These are phyloP conservation scores for Ceratobasidium sp. DNA, from an alignment of 1,284 basidiomycete genomes.

Conservation along the genomic window DNA sequence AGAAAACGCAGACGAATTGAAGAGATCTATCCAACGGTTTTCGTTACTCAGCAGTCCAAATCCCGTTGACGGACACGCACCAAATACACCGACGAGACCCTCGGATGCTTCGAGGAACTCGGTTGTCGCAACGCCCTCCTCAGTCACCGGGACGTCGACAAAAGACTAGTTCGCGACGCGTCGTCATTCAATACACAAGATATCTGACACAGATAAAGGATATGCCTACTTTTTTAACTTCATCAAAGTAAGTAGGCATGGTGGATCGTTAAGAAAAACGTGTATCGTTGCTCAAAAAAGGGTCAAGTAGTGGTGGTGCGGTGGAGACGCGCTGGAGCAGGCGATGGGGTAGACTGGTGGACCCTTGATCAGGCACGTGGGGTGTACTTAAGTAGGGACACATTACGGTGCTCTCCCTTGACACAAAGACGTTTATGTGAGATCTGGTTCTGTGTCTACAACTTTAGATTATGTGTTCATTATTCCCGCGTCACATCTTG, in stretches of 20 bases:
- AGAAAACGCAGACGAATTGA: conserved; percentile 86
- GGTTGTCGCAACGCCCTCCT: conserved; percentile 86
- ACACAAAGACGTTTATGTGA: not conserved
- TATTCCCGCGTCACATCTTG: not conserved
- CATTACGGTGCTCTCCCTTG: too few relatives aligned
- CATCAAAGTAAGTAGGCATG: conserved; percentile 89
- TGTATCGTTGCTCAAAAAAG: not conserved
- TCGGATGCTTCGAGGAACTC: conserved; percentile 90
- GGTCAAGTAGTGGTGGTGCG: not conserved
- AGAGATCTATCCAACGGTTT: conserved; percentile 72
- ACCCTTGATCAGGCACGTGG: conserved; percentile 31
- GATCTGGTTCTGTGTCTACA: too few relatives aligned
- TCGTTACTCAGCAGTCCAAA: too few relatives aligned
- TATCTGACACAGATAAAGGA: not conserved
- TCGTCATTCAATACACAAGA: not conserved
- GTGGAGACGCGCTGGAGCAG: conserved; percentile 7
- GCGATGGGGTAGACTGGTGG: not conserved
- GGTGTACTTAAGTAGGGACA: not conserved
- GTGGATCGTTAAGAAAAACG: conserved; percentile 17
- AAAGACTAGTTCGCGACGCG: conserved; percentile 69
- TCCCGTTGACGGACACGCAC: conserved; percentile 53
- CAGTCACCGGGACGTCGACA: conserved; percentile 86
- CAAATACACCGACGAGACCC: conserved; percentile 90
- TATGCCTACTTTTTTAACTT: conserved; percentile 71
- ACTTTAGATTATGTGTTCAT: too few relatives aligned